Evolutionary conservation across 2,329 filamentous ascomycete genomes (phyloP), one percentile per base, ranked within the genome.

Genomic region (Aspergillus neoniger): DNA sequence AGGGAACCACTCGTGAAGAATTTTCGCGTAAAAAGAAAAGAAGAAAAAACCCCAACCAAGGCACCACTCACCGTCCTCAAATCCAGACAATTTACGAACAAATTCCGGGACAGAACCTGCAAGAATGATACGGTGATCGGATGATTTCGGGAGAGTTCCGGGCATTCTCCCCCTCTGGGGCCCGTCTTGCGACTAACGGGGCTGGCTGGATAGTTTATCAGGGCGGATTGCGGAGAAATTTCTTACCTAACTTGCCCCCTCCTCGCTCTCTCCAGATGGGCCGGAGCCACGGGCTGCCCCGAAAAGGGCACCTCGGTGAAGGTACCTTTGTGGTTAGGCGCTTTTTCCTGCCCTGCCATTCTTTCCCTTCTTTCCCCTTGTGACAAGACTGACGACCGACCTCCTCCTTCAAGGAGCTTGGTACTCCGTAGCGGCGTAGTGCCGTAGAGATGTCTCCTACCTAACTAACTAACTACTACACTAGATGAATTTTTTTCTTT

Each of bases 221-320:
- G 44, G 25, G 38, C 30, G 53, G 15, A 65, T 58, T 65, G 65
- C 64, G 62, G 66, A 67, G 65, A 61, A 59, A 62, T 44, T 51
- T 54, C 65, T 67, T 64, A 67, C 61, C 54, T 63, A 66, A 63
- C 58, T 53, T 23, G 54, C 25, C 50, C 41, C 36, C 32, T 47
- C 44, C 32, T 38, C 17, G 19, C 47, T 50, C 49, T 41, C 14
- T 55, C 44, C 41, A 55, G 49, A 56, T 47, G 52, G 39, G 38
- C 39, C 39, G 52, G 39, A 30, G 52, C 52, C 38, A 32, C 53
- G 39, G 21, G 39, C 53, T 32, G 39, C 36, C 52, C 58, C 63
- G 32, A 68, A 67, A 36, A 62, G 58, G 55, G 65, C 63, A 55
- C 61, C 61, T 67, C 67, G 67, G 67, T 68, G 67, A 69, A 60